These are phyloP conservation scores for Xylaria sp. DNA, from an alignment of 2,329 filamentous ascomycete genomes.

Conservation along the genomic window DNA sequence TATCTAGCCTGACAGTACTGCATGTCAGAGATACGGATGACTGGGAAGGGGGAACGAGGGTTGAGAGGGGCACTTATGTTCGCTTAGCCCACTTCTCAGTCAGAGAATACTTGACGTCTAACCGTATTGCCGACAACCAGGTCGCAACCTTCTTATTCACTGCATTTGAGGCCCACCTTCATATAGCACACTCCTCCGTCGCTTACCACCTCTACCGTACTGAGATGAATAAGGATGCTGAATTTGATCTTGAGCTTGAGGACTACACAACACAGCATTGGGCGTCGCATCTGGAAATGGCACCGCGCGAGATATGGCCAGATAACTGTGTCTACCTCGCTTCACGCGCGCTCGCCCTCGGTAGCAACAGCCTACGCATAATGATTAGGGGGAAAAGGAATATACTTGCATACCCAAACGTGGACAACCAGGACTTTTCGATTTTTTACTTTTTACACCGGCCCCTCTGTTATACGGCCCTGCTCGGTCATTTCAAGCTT, in stretches of 20 bases:
- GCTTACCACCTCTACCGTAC: slow-evolving; percentile 1
- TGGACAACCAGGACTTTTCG: too few relatives aligned
- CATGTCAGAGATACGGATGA: too few relatives aligned
- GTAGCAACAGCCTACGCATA: slow-evolving; percentile 1
- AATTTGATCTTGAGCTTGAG: neutral
- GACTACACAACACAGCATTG: neutral
- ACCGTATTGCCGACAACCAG: neutral
- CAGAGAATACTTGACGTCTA: slow-evolving; percentile 6
- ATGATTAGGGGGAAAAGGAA: neutral
- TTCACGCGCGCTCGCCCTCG: neutral
- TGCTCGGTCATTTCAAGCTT: neutral
- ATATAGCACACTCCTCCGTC: slow-evolving; percentile 9
- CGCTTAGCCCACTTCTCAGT: slow-evolving; percentile 18
- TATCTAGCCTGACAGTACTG: neutral
- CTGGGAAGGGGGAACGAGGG: too few relatives aligned
- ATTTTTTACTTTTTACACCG: neutral
- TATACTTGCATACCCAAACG: too few relatives aligned
- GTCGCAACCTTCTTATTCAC: neutral
- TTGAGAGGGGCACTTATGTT: neutral
- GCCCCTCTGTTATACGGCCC: slow-evolving; percentile 1
- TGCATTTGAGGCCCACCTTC: slow-evolving; percentile 6
- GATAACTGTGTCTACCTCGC: neutral
- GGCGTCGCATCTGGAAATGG: slow-evolving; percentile 8
- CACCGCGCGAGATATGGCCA: neutral
- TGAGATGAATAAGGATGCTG: neutral